Base-by-base conservation (phyloP, 495 filamentous ascomycete genomes). In the Tetracladium marchalianum region DNA sequence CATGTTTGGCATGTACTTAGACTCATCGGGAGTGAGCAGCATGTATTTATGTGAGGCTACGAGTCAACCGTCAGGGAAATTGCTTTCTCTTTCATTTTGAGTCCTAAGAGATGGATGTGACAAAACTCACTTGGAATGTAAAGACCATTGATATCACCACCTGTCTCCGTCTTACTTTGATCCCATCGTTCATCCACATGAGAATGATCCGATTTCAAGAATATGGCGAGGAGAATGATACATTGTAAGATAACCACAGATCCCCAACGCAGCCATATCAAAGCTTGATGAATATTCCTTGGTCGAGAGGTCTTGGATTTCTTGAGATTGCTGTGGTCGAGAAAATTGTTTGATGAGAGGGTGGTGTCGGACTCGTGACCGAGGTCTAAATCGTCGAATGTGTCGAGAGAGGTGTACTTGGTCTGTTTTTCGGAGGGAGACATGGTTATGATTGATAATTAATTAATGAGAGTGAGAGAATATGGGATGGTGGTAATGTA, bases 1-100 rank as follows among this genome's bases (percentile, higher is more conserved):
- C 58, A 61, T 59, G 37, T 61, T 59, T 9, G 58, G 58, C 32
- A 61, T 44, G 41, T 44, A 61, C 22, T 53, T 56, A 7, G 56
- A 47, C 35, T 49, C 52, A 4, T 61, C 56, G 12, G 49, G 53
- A 1, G 53, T 61, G 37, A 61, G 53, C 11, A 52, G 51, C 2
- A 51, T 59, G 16, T 54, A 58, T 44, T 39, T 50, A 40, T 59
- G 58, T 12, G 39, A 49, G 35, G 40, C 58, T 61, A 41, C 16
- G 11, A 4, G 41, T 7, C 12, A 27, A 24, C 24, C 13, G 19
- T 48, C 22, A 27, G 22, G 3, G 22, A 41, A 46, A 35, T 15
- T 13, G 33, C 12, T 9, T 39, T 27, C 7, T 27, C 5, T 27
- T 48, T 13, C 7, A 31, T 34, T n/a, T 10, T 4, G 11, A 39